A percentile compares a stretch with the other conserved stretches of the same genome.
These are phyloP conservation scores for Fusarium kyushuense DNA, from an alignment of 2,329 filamentous ascomycete species.

Conservation along the genomic window DNA sequence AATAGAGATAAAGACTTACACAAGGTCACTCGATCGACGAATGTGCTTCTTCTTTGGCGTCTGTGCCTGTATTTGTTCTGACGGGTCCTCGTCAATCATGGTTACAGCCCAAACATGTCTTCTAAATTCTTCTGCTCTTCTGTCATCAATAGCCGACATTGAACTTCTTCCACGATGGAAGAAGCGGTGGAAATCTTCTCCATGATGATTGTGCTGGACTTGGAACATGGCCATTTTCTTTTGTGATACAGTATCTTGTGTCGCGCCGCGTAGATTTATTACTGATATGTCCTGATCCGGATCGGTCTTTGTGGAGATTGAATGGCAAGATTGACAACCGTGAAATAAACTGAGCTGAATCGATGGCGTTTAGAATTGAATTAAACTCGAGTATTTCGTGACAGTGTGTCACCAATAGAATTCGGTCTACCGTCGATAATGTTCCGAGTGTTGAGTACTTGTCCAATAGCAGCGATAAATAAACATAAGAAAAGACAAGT, in stretches of 20 bases:
- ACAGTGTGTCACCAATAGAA: neutral
- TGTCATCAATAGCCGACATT: conserved; percentile 47
- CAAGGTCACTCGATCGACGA: conserved; percentile 40
- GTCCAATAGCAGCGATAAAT: conserved; percentile 10
- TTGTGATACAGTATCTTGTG: neutral
- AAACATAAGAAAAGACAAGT: conserved; percentile 15
- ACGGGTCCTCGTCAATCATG: conserved; percentile 47
- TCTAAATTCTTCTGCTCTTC: conserved; percentile 46
- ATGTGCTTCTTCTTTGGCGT: conserved; percentile 16
- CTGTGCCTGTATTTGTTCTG: conserved; percentile 4
- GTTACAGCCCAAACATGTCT: conserved; percentile 47
- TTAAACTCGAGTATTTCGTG: neutral
- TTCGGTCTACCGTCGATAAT: conserved; percentile 17
- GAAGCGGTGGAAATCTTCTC: conserved; percentile 46
- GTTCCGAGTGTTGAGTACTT: conserved; percentile 8
- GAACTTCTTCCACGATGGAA: conserved; percentile 47
- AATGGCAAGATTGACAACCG: conserved; percentile 16
- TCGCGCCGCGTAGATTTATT: conserved; percentile 9
- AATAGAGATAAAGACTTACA: conserved; percentile 33
- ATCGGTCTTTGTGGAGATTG: conserved; percentile 20
- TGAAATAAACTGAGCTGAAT: neutral
- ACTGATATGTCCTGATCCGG: neutral
- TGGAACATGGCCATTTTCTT: conserved; percentile 43
- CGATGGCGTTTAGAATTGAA: neutral
- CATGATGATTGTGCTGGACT: conserved; percentile 46